Evolutionary conservation across 2,329 filamentous ascomycete species (phyloP), one percentile per base, ranked within the genome.

Genomic region (Alternaria arbusti): DNA sequence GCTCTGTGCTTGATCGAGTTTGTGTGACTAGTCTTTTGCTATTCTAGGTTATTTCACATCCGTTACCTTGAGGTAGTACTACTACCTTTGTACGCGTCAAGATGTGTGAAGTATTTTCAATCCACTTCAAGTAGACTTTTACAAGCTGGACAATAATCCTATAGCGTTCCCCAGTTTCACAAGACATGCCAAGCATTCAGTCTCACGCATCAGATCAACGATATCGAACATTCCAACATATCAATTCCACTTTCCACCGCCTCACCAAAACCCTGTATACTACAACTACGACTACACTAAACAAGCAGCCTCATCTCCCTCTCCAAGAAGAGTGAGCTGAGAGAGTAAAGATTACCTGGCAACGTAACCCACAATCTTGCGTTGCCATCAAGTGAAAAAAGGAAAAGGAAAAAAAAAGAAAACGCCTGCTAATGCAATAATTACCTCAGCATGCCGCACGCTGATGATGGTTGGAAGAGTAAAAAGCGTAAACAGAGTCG

Each of bases 381-480:
- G 54, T 46, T 26, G 40, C 26, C 26, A 57, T 47, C 23, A 28
- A 47, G 23, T 43, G 32, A 15, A 30, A 17, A 45, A 58, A 30
- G 43, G 23, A 23, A 52, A 23, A 43, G n/a, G 17, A 22, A 46
- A 49, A 26, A 26, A 46, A 55, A 22, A 32, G 15, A 60, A 49
- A 58, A 58, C 44, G 45, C 55, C 55, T 44, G 32, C 46, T 52
- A 43, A 51, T 50, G 47, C 46, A 60, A 46, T 54, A 56, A 52
- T 60, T 60, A 60, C 50, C 58, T 60, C 58, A 60, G 58, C 58
- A 60, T 46, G 30, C 26, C 55, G 40, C 50, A 54, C 57, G 57
- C 54, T 62, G 43, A 45, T 57, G 28, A 58, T 45, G 40, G 43
- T 47, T 28, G 25, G n/a, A 51, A 50, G 56, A 52, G 40, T 30